Percentiles rank a stretch among this genome's conserved stretches.
phyloP scores from a whole-genome alignment of 192 early-diverging fungal genomes.

The Backusella australiensis region DNA sequence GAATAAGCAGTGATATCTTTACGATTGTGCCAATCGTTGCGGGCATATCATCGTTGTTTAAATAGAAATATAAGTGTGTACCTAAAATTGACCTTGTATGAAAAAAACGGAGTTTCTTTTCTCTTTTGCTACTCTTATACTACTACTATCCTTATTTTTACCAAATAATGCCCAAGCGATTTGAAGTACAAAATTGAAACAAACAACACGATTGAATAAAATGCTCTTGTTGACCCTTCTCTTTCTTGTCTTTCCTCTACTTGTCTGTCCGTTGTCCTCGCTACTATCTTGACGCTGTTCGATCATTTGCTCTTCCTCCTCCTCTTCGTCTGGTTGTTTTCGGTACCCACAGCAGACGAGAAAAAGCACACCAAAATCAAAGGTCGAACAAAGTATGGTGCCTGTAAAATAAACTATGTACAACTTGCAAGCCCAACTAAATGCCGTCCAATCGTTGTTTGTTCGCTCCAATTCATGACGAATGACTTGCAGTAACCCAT shows the following conservation, averaged over 20 bases:
- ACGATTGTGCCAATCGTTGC: not conserved
- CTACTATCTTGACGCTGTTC: not conserved
- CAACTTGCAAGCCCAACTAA: not conserved
- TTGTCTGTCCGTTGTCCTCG: not conserved
- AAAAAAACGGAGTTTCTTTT: not conserved
- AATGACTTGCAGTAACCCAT: slow-evolving; percentile 1
- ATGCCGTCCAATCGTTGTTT: not conserved
- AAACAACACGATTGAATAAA: not conserved
- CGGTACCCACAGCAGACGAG: not conserved
- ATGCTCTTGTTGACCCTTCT: not conserved
- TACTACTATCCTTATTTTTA: slow-evolving; percentile 1
- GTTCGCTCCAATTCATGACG: slow-evolving; percentile 2
- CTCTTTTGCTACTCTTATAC: not conserved
- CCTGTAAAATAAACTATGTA: slow-evolving; percentile 17
- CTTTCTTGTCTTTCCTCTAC: not conserved
- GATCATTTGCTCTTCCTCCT: not conserved
- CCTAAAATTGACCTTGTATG: slow-evolving; percentile 3
- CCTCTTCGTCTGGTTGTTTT: not conserved
- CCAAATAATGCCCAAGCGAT: slow-evolving; percentile 15
- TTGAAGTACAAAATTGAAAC: not conserved
- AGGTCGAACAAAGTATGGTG: not conserved
- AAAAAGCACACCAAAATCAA: not conserved
- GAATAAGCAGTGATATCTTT: not conserved
- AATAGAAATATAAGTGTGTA: slow-evolving; percentile 5
- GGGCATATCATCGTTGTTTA: not conserved